Base-by-base conservation (phyloP, 1,284 basidiomycete species). In the Irpex sp. region DNA sequence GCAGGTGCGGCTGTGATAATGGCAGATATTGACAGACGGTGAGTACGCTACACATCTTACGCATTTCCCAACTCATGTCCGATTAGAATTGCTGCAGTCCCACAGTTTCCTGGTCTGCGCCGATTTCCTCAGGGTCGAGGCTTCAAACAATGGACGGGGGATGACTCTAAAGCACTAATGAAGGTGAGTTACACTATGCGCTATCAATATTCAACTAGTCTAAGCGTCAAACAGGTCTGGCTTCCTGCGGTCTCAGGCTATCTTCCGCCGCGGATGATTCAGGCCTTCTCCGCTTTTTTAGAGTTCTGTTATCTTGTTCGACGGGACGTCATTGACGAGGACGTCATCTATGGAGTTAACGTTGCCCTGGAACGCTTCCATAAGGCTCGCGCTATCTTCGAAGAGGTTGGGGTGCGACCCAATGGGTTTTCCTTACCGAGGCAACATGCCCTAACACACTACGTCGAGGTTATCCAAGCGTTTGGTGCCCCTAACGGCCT, bases 131-230 rank as follows among this genome's bases (percentile, higher is more conserved):
- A 70, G 40, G 71, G 71, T 2, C 67, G 71, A 15, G 62, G 44
- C 13, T 64, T 73, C 31, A 63, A 64, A 15, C 70, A 70, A 57
- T 70, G 65, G 67, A 70, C 69, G 0, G 71, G 71, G 0, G 58
- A 63, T 15, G 71, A 73, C 55, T 69, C 71, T 1, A 69, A 70
- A 40, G 63, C 67, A 1, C 38, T 70, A 1, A 64, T 69, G 67
- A 68, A 65, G 66, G 66, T 67, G 62, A 34, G 31, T 6, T 3
- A 26, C 26, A 26, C 26, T 26, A 26, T 26, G 26, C 26, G 26
- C 26, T 26, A 26, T 26, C 26, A 3, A 26, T 26, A 26, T 26
- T 26, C 3, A 3, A 26, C 2, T 26, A 1, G 3, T 26, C 26
- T 26, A 26, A 26, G 26, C 3, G 26, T 26, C 26, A 26, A 26